Evolutionary conservation across 2,329 filamentous ascomycete species (phyloP).

Genomic region (Aspergillus clavatus): DNA sequence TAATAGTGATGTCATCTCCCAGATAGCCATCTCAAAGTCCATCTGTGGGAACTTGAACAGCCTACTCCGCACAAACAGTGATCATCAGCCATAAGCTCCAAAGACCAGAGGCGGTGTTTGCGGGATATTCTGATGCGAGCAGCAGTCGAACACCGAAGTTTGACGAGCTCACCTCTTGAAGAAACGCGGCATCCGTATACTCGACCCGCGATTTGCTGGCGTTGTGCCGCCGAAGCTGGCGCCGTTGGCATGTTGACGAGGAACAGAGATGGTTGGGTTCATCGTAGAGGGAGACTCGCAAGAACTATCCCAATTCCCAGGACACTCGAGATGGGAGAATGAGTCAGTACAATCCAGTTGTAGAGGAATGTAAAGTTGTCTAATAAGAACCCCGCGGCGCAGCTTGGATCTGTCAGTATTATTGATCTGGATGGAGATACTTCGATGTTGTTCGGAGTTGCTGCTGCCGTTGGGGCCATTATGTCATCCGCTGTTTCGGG

Average conservation of each 20-base stretch:
- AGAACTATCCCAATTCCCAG: slow-evolving; percentile 3
- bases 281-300: slow-evolving; percentile 32
- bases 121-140: no score
- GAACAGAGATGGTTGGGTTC: slow-evolving; percentile 58
- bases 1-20: slow-evolving; percentile 66
- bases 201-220: slow-evolving; percentile 47
- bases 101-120: no score
- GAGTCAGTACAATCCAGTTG: not conserved
- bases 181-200: slow-evolving; percentile 60
- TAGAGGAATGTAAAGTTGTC: slow-evolving; percentile 6
- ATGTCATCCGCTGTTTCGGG: slow-evolving; percentile 11
- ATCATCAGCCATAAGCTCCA: no score
- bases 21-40: slow-evolving; percentile 70
- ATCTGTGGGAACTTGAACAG: slow-evolving; percentile 69
- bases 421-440: not conserved
- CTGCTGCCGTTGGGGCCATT: slow-evolving; percentile 1
- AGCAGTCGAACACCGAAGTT: no score
- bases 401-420: no score
- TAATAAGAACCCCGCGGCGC: not conserved
- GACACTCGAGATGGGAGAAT: not conserved
- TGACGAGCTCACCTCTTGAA: slow-evolving; percentile 51
- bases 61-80: slow-evolving; percentile 28
- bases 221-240: slow-evolving; percentile 50
- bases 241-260: slow-evolving; percentile 52
- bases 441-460: no score